These are phyloP conservation scores for Aspergillus conjunctus DNA, from an alignment of 495 filamentous ascomycete species.

Conservation along the genomic window DNA sequence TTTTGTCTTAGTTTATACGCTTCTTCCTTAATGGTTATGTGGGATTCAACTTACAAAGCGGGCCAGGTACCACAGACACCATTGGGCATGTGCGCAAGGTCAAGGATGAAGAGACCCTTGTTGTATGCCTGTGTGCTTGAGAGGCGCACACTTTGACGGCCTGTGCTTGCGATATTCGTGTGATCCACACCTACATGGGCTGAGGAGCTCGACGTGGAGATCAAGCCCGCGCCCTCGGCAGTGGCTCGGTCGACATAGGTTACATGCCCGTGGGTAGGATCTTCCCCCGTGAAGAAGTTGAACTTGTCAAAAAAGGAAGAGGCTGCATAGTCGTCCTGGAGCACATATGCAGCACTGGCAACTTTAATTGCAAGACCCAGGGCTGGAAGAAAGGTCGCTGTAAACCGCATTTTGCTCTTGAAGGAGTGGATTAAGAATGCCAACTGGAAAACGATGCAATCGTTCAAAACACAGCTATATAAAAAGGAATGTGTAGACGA, in stretches of 20 bases:
- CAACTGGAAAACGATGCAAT: slow-evolving; percentile 7
- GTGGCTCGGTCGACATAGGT: slow-evolving; percentile 55
- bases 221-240: slow-evolving; percentile 56
- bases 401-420: slow-evolving; percentile 38
- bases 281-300: slow-evolving; percentile 47
- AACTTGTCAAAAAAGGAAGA: slow-evolving; percentile 59
- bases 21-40: not conserved
- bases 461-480: not conserved
- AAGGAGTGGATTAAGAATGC: slow-evolving; percentile 13
- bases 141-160: slow-evolving; percentile 59
- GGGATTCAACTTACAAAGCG: slow-evolving; percentile 52
- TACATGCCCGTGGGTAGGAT: slow-evolving; percentile 74
- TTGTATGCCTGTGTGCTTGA: slow-evolving; percentile 55
- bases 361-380: slow-evolving; percentile 46
- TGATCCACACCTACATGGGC: slow-evolving; percentile 48
- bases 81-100: slow-evolving; percentile 60
- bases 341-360: slow-evolving; percentile 48
- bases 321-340: slow-evolving; percentile 48
- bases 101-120: slow-evolving; percentile 61
- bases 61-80: slow-evolving; percentile 63
- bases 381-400: slow-evolving; percentile 42
- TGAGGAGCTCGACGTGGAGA: slow-evolving; percentile 48
- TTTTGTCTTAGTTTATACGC: slow-evolving; percentile 9
- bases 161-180: slow-evolving; percentile 39
- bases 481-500: not conserved